Evolutionary conservation across 768 basidiomycete species (phyloP).

Genomic region (Amanita fuliginea): DNA sequence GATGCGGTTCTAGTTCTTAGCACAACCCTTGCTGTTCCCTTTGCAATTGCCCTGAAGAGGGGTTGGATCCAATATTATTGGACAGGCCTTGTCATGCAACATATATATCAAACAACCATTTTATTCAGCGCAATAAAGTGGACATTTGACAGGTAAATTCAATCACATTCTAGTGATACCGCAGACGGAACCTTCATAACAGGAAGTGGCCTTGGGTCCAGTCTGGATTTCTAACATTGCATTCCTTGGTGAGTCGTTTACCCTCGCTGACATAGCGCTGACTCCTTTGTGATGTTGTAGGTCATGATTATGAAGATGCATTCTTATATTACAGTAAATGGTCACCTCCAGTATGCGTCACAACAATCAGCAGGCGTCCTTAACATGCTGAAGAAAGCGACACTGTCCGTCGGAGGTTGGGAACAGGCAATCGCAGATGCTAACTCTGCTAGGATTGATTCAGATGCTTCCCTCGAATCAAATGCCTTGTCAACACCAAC

Average conservation of each 20-base stretch:
- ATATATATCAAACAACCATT: constrained; percentile 62
- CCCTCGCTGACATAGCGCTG: background rate
- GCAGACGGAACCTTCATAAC: background rate
- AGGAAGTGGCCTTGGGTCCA: constrained; percentile 98
- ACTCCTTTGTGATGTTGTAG: constrained; percentile 17
- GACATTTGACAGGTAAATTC: constrained; percentile 72
- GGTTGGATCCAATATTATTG: constrained; percentile 79
- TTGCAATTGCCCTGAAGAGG: constrained; percentile 63
- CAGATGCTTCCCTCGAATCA: constrained; percentile 17
- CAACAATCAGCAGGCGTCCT: constrained; percentile 35
- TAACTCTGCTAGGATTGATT: constrained; percentile 27
- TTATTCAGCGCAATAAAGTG: constrained; percentile 71
- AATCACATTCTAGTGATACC: background rate
- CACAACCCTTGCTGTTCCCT: constrained; percentile 74
- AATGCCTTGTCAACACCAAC: constrained; percentile 15
- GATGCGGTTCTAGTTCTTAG: constrained; percentile 73
- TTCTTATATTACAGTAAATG: constrained; percentile 85
- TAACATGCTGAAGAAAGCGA: constrained; percentile 32
- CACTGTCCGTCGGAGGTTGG: constrained; percentile 54
- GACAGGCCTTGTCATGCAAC: constrained; percentile 70
- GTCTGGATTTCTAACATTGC: constrained; percentile 80
- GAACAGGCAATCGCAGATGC: constrained; percentile 47
- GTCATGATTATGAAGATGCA: constrained; percentile 95
- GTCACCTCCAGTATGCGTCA: constrained; percentile 54
- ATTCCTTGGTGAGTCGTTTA: constrained; percentile 54